Evolutionary conservation across 805 yeast species (phyloP), one percentile per base, ranked within the genome.

Genomic region (Saturnispora gosingensis): DNA sequence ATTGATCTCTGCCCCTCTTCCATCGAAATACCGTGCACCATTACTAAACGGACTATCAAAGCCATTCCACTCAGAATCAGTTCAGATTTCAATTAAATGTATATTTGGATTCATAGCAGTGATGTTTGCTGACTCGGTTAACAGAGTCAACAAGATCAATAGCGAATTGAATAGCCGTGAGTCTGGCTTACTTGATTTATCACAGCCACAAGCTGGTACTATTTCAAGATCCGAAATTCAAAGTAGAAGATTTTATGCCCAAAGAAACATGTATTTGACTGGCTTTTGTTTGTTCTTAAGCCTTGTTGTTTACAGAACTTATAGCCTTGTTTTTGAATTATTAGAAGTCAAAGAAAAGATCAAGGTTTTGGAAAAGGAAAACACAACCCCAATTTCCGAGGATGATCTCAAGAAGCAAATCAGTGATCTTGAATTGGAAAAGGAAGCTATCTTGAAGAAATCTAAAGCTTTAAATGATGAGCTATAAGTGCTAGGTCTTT

Each of bases 201-300:
- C 60, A 8, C 54, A 60, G 5, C 32, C 60, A 10, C 54, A 60
- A 5, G 53, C 50, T 44, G 64, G 48, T 61, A 64, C 48, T 67
- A 69, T 45, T 61, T 91, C 86, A 60, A 76, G 96, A 53, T 72
- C 88, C 20, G 98, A 93, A 63, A 75, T 86, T 51, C 89, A 85
- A 67, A 93, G 97, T 22, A 80, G 97, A 68, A 79, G 89, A 63
- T 93, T 93, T 69, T 90, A 90, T 64, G 88, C 97, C 20, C 99
- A 93, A 72, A 82, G 99, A 72, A 93, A 93, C 74, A 81, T 89
- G 83, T 93, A 93, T 62, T 75, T 93, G 48, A 88, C 97, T 59
- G 99, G 99, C 1, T 88, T 90, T 70, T 89, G 98, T 2, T 77
- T 93, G 66, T 93, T 93, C 67, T 73, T 93, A 62, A 86, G 96